These are phyloP conservation scores for Backusella liffmaniae DNA, from an alignment of 192 early-diverging fungal genomes.

Conservation along the genomic window DNA sequence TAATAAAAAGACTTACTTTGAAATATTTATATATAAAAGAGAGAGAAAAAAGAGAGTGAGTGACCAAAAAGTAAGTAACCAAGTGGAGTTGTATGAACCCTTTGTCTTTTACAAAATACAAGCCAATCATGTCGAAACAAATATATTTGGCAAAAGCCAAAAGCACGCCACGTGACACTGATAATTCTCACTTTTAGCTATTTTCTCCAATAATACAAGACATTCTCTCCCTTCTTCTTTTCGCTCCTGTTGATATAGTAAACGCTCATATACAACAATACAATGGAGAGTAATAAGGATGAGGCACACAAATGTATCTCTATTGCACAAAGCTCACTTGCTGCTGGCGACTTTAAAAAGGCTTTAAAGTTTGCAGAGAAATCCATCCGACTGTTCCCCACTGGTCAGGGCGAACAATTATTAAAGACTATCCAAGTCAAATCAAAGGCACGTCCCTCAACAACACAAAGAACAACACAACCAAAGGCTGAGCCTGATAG, in stretches of 20 bases:
- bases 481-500: constrained; percentile 13
- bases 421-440: constrained; percentile 43
- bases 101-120: neutral
- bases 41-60: neutral
- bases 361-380: constrained; percentile 86
- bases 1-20: neutral
- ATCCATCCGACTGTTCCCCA: constrained; percentile 76
- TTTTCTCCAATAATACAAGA: neutral
- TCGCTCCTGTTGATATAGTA: neutral
- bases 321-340: constrained; percentile 71
- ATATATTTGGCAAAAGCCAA: neutral
- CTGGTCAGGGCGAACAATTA: constrained; percentile 57
- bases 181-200: no score
- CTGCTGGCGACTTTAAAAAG: constrained; percentile 56
- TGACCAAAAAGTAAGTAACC: neutral
- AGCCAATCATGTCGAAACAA: neutral
- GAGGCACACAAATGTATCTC: constrained; percentile 76
- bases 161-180: neutral
- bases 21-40: neutral
- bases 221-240: neutral
- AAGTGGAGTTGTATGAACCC: neutral
- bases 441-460: neutral
- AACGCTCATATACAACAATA: no score
- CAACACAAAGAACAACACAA: neutral
- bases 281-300: constrained; percentile 86